Percentiles rank a stretch among this genome's conserved stretches.
Evolutionary conservation across 352 stramenopile species (phyloP).

Genomic region (Thalassiosira mediterranea): DNA sequence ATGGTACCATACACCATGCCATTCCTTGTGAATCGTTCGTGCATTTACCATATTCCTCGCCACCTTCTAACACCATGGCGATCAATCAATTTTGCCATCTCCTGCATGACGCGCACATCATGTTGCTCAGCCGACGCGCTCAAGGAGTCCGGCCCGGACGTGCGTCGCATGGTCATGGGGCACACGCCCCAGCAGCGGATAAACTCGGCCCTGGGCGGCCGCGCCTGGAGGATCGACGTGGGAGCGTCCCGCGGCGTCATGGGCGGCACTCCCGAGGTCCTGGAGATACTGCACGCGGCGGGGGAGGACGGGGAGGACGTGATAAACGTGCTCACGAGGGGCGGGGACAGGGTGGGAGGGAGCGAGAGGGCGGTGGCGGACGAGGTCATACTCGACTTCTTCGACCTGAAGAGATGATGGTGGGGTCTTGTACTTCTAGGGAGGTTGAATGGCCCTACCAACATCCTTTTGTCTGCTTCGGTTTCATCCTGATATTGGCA

Average conservation of each 20-base stretch:
- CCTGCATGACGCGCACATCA: no score
- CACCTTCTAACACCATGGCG: no score
- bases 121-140: conserved; percentile 35
- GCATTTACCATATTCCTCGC: no score
- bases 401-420: no score
- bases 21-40: no score
- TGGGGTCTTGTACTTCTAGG: no score
- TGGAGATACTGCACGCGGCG: conserved; percentile 73
- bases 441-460: no score
- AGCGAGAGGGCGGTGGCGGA: conserved; percentile 43
- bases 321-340: conserved; percentile 53
- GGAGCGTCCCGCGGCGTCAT: conserved; percentile 62
- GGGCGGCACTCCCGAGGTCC: conserved; percentile 68
- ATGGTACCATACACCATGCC: no score
- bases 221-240: conserved; percentile 75
- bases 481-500: no score
- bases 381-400: conserved; percentile 25
- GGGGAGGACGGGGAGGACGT: conserved; percentile 53
- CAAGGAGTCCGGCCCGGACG: conserved; percentile 34
- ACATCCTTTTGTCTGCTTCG: no score
- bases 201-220: conserved; percentile 67
- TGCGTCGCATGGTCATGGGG: conserved; percentile 75
- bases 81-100: no score
- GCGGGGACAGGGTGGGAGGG: conserved; percentile 43
- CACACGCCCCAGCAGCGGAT: conserved; percentile 78